Evolutionary conservation across 139 green algal species (phyloP).

Genomic region (Astrephomene gubernaculifera): DNA sequence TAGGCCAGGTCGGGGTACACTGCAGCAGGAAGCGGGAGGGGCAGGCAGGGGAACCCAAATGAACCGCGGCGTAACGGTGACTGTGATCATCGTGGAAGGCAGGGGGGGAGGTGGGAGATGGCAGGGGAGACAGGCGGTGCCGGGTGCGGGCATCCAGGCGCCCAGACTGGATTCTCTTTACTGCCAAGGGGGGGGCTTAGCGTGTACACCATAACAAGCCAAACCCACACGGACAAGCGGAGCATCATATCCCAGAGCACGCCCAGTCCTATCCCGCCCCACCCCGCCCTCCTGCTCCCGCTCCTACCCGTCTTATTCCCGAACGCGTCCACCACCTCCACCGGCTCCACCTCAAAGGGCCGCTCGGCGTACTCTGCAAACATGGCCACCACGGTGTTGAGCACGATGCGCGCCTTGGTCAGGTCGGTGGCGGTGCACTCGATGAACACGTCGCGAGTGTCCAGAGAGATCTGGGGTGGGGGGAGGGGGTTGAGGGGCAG

Average conservation of each 20-base stretch:
- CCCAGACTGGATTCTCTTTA: no score
- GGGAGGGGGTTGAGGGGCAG: background rate
- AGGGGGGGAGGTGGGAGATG: no score
- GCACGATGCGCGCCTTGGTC: conserved; percentile 90
- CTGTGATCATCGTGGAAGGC: no score
- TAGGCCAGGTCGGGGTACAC: conserved; percentile 87
- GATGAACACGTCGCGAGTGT: conserved; percentile 97
- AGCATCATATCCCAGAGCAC: no score
- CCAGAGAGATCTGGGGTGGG: conserved; percentile 81
- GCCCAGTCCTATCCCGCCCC: background rate
- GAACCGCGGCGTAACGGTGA: no score
- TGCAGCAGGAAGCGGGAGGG: no score
- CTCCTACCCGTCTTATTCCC: conserved; percentile 59
- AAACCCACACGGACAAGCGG: no score
- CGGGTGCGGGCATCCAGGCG: no score
- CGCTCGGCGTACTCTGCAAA: conserved; percentile 94
- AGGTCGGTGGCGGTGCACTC: conserved; percentile 99
- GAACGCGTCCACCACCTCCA: conserved; percentile 91
- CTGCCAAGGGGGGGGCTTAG: no score
- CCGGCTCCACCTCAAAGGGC: conserved; percentile 94
- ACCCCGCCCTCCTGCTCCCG: background rate
- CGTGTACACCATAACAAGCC: no score
- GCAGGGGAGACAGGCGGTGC: no score
- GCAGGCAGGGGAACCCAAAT: no score
- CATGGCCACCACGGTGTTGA: conserved; percentile 88